A percentile compares a stretch with the other conserved stretches of the same genome.
phyloP scores from a whole-genome alignment of 164 flowering plant species.

The Macadamia tetraphylla region DNA sequence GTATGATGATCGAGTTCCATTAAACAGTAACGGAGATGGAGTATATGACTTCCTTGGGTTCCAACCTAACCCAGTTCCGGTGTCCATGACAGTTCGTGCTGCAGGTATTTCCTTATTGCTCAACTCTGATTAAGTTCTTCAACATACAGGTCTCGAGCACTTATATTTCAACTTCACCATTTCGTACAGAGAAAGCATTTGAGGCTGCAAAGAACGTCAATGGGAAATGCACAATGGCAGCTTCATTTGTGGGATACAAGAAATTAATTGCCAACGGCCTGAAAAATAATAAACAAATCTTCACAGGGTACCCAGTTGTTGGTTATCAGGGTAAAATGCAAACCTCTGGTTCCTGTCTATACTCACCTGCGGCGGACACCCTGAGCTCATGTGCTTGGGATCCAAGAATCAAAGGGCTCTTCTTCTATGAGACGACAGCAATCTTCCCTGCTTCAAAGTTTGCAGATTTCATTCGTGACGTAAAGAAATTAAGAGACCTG shows the following conservation, averaged over 20 bases:
- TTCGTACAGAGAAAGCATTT: slow-evolving; percentile 54
- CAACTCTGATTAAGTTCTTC: background rate
- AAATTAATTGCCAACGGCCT: slow-evolving; percentile 63
- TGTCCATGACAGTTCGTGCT: slow-evolving; percentile 46
- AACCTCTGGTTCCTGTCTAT: slow-evolving; percentile 78
- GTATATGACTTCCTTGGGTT: slow-evolving; percentile 73
- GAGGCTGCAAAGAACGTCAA: slow-evolving; percentile 36
- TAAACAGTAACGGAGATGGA: slow-evolving; percentile 58
- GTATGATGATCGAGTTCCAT: slow-evolving; percentile 62
- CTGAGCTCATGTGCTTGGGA: slow-evolving; percentile 73
- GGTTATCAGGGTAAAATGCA: slow-evolving; percentile 80
- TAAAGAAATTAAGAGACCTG: slow-evolving; percentile 54
- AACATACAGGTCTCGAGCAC: background rate
- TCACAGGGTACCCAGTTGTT: slow-evolving; percentile 83
- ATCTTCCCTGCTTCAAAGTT: slow-evolving; percentile 53
- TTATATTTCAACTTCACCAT: background rate
- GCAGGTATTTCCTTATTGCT: slow-evolving; percentile 33
- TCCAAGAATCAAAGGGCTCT: slow-evolving; percentile 74
- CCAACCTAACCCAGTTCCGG: slow-evolving; percentile 41
- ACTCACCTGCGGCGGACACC: slow-evolving; percentile 31
- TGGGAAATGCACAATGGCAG: slow-evolving; percentile 71
- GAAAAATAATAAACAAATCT: slow-evolving; percentile 63
- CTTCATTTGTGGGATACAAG: slow-evolving; percentile 42
- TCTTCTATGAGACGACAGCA: slow-evolving; percentile 78
- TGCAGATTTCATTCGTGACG: slow-evolving; percentile 52